Conservation (phyloP, 2,329 filamentous ascomycete species). For the Pyrenochaeta sp. region DNA sequence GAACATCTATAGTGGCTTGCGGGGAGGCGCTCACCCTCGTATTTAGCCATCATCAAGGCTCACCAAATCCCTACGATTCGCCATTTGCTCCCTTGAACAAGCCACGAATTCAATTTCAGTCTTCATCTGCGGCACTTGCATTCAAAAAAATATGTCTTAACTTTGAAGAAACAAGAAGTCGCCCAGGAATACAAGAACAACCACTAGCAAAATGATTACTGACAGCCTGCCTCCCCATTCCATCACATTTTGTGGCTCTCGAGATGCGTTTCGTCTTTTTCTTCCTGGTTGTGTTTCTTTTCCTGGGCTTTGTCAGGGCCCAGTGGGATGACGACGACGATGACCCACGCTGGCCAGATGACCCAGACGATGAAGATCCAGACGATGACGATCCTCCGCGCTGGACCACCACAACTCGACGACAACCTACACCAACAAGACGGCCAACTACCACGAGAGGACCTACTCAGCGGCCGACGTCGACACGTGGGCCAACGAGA, state of each 20-base stretch:
- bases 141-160: background rate
- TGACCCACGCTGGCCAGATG: conserved; percentile 4
- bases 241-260: background rate
- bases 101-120: conserved; percentile 14
- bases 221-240: background rate
- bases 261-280: conserved; percentile 7
- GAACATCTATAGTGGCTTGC: background rate
- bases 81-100: conserved; percentile 5
- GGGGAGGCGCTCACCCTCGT: conserved; percentile 1
- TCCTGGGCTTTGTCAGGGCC: conserved; percentile 3
- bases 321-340: conserved; percentile 16
- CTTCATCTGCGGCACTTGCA: conserved; percentile 19
- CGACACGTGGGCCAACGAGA: conserved; percentile 1
- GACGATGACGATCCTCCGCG: conserved; percentile 4
- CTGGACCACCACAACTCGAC: conserved; percentile 1
- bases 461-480: conserved; percentile 1
- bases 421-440: background rate
- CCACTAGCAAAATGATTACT: background rate
- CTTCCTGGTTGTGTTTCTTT: conserved; percentile 6
- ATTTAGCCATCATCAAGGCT: conserved; percentile 13
- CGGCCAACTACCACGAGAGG: background rate
- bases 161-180: background rate
- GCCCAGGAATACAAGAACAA: conserved; percentile 8
- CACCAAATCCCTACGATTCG: background rate
- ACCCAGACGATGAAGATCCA: too few species aligned